These are phyloP conservation scores for Microdochium bolleyi DNA, from an alignment of 2,329 filamentous ascomycete species.

Conservation along the genomic window DNA sequence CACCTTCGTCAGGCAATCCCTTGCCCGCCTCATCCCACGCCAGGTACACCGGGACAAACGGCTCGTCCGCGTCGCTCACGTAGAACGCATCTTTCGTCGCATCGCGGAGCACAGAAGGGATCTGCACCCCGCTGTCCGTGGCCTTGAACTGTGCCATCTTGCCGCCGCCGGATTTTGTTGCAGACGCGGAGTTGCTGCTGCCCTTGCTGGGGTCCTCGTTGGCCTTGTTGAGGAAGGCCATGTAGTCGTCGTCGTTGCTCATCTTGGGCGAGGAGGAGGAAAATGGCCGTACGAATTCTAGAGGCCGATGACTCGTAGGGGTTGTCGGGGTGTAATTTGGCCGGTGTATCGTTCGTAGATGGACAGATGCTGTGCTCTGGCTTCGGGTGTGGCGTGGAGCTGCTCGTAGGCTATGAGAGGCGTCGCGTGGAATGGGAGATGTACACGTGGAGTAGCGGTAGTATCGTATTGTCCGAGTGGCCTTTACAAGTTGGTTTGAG, in stretches of 20 bases:
- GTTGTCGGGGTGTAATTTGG: neutral
- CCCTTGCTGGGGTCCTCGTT: constrained; percentile 69
- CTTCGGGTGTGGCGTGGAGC: neutral
- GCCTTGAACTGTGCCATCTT: constrained; percentile 39
- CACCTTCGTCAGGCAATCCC: constrained; percentile 54
- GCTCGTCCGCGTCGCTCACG: constrained; percentile 76
- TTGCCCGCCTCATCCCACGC: constrained; percentile 45
- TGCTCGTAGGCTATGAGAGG: neutral
- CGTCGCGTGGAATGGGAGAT: neutral
- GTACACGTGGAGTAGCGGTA: neutral
- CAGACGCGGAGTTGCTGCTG: constrained; percentile 9
- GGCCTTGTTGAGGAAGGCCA: constrained; percentile 78
- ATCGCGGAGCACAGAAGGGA: constrained; percentile 51
- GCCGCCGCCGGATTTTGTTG: constrained; percentile 19
- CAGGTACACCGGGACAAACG: constrained; percentile 70
- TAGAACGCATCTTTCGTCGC: constrained; percentile 56
- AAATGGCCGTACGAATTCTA: constrained; percentile 7
- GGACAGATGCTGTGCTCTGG: neutral
- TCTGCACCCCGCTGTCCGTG: constrained; percentile 42
- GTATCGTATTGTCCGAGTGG: neutral
- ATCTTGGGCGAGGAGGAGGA: constrained; percentile 32
- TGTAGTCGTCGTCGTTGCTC: constrained; percentile 76
- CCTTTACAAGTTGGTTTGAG: neutral
- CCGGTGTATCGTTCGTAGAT: neutral
- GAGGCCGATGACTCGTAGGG: neutral